Base-by-base conservation (phyloP, 1,284 basidiomycete genomes). In the Ustilago hordei region DNA sequence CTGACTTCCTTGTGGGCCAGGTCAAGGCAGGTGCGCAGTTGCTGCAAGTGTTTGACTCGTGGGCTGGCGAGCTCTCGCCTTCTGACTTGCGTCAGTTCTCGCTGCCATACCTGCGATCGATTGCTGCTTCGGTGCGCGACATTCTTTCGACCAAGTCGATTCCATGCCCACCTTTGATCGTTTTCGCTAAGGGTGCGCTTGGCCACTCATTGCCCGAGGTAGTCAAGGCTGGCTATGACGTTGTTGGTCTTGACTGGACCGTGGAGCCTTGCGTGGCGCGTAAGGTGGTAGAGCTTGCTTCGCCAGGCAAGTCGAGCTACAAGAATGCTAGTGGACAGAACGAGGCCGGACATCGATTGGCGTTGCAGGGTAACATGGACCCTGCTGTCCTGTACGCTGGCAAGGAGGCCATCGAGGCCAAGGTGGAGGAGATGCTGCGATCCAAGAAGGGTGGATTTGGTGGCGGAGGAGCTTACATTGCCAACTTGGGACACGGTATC, bases 401-500 rank as follows among this genome's bases (percentile, higher is more conserved):
- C 73, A 79, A 81, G 32, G 92, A 92, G 23, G 94, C 95, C 8
- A 98, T 99, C 81, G 93, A 95, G 87, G 87, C 88, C 57, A 92
- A 94, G 81, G 94, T 98, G 45, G 91, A 93, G 88, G 89, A 92
- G 79, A 93, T 85, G 83, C 69, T 96, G 90, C 91, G 91, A 72
- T 79, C 80, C 70, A 84, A 82, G 35, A 80, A 81, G 59, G 89
- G 90, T 75, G 90, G 90, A 28, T 98, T 98, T 88, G 89, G 90
- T 50, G 85, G 87, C 12, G 69, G 69, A 48, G 89, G 87, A 68
- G 90, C 90, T 6, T 87, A 86, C 50, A 98, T 99, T 83, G 93
- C 93, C 32, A 99, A 99, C 87, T 88, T 99, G 38, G 97, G 97
- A 2, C 97, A 99, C 86, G 96, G 96, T 4, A 97, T 99, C 80